These are phyloP conservation scores for Xylaria flabelliformis DNA, from an alignment of 495 filamentous ascomycete genomes.

Conservation along the genomic window DNA sequence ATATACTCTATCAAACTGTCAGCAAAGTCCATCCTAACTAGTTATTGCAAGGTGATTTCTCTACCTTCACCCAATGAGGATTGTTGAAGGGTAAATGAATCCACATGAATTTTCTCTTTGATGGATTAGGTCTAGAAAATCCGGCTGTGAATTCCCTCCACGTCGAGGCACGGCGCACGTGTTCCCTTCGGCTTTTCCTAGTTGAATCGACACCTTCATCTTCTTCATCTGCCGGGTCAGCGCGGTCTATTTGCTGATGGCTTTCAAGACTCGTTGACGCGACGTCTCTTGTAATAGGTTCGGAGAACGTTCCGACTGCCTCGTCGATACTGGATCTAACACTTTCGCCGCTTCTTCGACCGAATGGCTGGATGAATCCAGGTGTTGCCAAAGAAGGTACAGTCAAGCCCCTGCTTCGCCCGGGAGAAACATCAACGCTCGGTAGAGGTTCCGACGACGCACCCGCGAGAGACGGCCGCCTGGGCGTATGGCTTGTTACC, in stretches of 20 bases:
- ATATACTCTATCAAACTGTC: conserved; percentile 44
- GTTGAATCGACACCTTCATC: background rate
- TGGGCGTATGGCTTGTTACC: conserved; percentile 39
- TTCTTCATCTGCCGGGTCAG: conserved; percentile 15
- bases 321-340: conserved; percentile 2
- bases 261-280: conserved; percentile 26
- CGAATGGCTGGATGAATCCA: conserved; percentile 36
- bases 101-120: conserved; percentile 63
- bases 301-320: conserved; percentile 38
- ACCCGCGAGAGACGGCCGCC: conserved; percentile 33
- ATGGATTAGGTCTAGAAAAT: conserved; percentile 48
- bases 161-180: conserved; percentile 17
- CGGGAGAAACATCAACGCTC: conserved; percentile 11
- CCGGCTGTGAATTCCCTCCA: conserved; percentile 42
- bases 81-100: conserved; percentile 72
- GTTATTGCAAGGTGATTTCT: conserved; percentile 18
- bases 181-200: conserved; percentile 4
- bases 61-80: conserved; percentile 68
- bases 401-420: conserved; percentile 36
- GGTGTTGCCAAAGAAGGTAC: conserved; percentile 39
- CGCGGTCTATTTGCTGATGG: conserved; percentile 9
- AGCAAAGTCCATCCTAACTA: conserved; percentile 21
- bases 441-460: conserved; percentile 35
- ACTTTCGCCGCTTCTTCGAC: conserved; percentile 36
- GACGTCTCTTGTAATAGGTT: conserved; percentile 32